Conservation (phyloP, 148 eudicot species). For the Simmondsia chinensis region DNA sequence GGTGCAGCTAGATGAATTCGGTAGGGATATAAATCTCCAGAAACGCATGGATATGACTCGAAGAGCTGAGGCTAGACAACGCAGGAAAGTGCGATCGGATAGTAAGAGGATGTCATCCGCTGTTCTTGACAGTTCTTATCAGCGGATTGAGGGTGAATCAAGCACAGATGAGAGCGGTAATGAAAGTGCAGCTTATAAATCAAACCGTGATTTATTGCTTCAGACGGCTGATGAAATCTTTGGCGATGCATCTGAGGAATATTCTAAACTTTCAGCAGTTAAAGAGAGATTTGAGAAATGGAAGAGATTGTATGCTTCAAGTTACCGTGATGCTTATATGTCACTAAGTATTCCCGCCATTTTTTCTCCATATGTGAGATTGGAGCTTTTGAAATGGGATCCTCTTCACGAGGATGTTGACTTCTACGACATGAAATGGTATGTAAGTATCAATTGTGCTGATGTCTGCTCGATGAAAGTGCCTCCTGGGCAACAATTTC, state of each 20-base stretch:
- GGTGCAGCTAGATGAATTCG: conserved; percentile 71
- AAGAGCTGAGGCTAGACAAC: conserved; percentile 61
- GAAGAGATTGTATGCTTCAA: conserved; percentile 65
- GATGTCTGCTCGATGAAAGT: conserved; percentile 8
- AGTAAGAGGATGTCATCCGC: conserved; percentile 42
- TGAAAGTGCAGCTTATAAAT: conserved; percentile 63
- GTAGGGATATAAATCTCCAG: conserved; percentile 74
- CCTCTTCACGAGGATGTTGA: conserved; percentile 83
- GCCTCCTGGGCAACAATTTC: too few species aligned
- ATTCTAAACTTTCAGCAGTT: conserved; percentile 64
- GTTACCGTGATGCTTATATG: conserved; percentile 83
- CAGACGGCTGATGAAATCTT: conserved; percentile 75
- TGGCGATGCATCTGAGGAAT: conserved; percentile 80
- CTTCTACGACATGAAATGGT: conserved; percentile 92
- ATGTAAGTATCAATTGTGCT: conserved; percentile 24
- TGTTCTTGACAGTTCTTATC: conserved; percentile 33
- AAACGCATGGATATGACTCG: conserved; percentile 66
- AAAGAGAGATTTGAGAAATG: conserved; percentile 69
- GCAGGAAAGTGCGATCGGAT: conserved; percentile 54
- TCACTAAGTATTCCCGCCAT: conserved; percentile 77
- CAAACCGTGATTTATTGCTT: conserved; percentile 61
- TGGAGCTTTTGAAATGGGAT: conserved; percentile 98
- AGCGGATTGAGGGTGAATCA: conserved; percentile 83
- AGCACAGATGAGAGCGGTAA: conserved; percentile 98
- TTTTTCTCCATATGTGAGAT: conserved; percentile 91